Evolutionary conservation across 441 rosid genomes (phyloP), one percentile per base, ranked within the genome.

Genomic region (Erysimum cheiri): DNA sequence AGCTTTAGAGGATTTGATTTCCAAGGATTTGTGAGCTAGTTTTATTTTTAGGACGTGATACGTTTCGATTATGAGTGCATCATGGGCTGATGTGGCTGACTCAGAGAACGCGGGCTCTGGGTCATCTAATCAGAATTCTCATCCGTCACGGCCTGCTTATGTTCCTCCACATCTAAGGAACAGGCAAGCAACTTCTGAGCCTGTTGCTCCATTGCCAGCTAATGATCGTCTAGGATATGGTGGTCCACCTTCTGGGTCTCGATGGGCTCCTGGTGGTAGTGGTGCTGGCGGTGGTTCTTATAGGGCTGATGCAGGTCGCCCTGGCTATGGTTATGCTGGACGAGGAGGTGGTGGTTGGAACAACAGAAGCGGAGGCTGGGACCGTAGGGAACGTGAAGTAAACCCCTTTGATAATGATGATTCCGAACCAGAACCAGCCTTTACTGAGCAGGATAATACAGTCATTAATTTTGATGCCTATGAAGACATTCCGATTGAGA

Each of bases 21-120:
- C 15, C 59, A 57, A 28, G 72, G 57, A 13, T 22, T 70, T 58
- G 53, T n/a, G 3, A 56, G 60, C 12, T 41, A 53, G 32, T 60
- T 48, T 60, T 56, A 2, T 19, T 40, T 31, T 53, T 26, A 14
- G 56, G 44, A 47, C 17, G 72, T 70, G 19, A 11, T 29, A n/a
- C 44, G 32, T 53, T 60, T 70, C 64, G 60, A 74, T 63, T 78
- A 77, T 72, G 80, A 72, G 78, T 64, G 77, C 72, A 40, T 78
- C 81, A 58, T 78, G 81, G 81, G 81, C 81, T 28, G 81, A 78
- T 74, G 81, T 47, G 31, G 81, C 78, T 69, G 76, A 77, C 61
- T 60, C 80, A 52, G 81, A 78, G 72, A 78, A 78, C 67, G 29
- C 48, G 2, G 73, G 29, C 12, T 33, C 81, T 68, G 77, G 59